These are phyloP conservation scores for Kregervanrija pseudodelftensis DNA, from an alignment of 805 yeast genomes.

Conservation along the genomic window DNA sequence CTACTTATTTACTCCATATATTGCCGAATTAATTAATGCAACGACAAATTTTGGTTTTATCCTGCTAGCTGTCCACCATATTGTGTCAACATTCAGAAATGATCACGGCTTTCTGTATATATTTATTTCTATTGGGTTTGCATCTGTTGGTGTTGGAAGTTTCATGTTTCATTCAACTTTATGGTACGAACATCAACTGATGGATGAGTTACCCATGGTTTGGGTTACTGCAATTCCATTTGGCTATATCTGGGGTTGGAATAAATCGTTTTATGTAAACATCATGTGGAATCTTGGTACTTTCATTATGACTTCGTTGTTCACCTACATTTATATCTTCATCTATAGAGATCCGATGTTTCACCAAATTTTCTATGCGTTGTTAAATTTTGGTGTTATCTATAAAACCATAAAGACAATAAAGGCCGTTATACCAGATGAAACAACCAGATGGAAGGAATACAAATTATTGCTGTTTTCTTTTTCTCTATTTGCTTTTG, in stretches of 20 bases:
- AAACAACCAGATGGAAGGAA: conserved; percentile 13
- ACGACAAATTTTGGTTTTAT: conserved; percentile 51
- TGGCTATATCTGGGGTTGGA: conserved; percentile 29
- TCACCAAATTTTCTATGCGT: conserved; percentile 82
- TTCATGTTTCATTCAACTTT: conserved; percentile 97
- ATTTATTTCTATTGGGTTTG: conserved; percentile 70
- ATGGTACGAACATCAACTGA: conserved; percentile 77
- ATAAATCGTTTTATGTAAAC: conserved; percentile 14
- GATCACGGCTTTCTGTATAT: conserved; percentile 64
- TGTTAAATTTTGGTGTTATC: conserved; percentile 69
- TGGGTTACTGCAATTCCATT: conserved; percentile 95
- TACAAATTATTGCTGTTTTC: conserved; percentile 24
- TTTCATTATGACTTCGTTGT: conserved; percentile 28
- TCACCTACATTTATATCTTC: conserved; percentile 65
- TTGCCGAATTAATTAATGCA: conserved; percentile 90
- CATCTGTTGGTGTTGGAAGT: conserved; percentile 84
- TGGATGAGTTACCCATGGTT: conserved; percentile 97
- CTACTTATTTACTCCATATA: conserved; percentile 75
- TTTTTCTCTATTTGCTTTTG: conserved; percentile 47
- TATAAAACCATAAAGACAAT: conserved; percentile 37
- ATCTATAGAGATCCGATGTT: conserved; percentile 73
- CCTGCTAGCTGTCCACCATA: conserved; percentile 24
- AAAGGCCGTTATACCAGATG: conserved; percentile 16
- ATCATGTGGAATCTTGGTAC: conserved; percentile 23
- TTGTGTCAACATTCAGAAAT: conserved; percentile 53